A percentile compares a stretch with the other conserved stretches of the same genome.
These are phyloP conservation scores for Penicillium sp. DNA, from an alignment of 2,329 filamentous ascomycete genomes.

Conservation along the genomic window DNA sequence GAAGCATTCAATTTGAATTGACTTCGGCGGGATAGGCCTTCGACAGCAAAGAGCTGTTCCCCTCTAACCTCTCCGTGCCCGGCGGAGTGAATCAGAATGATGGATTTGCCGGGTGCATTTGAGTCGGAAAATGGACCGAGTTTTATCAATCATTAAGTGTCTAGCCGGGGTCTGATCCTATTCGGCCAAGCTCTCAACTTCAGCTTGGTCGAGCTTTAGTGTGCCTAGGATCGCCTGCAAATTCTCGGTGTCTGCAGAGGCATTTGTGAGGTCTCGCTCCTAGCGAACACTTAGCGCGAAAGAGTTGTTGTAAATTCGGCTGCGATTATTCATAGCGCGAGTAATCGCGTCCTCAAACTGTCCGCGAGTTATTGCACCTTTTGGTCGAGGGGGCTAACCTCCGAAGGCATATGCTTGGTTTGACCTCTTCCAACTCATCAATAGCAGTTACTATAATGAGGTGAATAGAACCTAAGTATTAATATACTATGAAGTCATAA, in stretches of 20 bases:
- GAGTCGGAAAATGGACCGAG: not conserved
- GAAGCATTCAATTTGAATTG: too few relatives aligned
- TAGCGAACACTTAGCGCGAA: conserved; percentile 3
- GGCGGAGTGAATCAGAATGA: conserved; percentile 5
- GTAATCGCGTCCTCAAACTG: not conserved
- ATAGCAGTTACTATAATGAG: too few relatives aligned
- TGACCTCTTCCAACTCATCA: too few relatives aligned
- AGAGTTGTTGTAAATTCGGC: not conserved
- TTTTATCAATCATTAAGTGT: not conserved
- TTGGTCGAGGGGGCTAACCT: too few relatives aligned
- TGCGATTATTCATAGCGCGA: not conserved
- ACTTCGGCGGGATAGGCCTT: not conserved
- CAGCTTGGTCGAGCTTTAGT: conserved; percentile 1
- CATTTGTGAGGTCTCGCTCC: conserved; percentile 5
- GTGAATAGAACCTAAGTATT: too few relatives aligned
- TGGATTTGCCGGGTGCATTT: not conserved
- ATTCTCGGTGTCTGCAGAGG: not conserved
- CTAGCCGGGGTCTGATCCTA: conserved; percentile 2
- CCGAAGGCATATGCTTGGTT: too few relatives aligned
- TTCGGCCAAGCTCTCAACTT: too few relatives aligned
- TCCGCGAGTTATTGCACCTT: too few relatives aligned
- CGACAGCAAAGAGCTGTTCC: not conserved
- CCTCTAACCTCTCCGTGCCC: not conserved
- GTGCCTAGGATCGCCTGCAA: conserved; percentile 6
- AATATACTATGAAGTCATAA: too few relatives aligned